Conservation (phyloP, 176 grass and related monocot genomes). For the Zoysia pacifica region DNA sequence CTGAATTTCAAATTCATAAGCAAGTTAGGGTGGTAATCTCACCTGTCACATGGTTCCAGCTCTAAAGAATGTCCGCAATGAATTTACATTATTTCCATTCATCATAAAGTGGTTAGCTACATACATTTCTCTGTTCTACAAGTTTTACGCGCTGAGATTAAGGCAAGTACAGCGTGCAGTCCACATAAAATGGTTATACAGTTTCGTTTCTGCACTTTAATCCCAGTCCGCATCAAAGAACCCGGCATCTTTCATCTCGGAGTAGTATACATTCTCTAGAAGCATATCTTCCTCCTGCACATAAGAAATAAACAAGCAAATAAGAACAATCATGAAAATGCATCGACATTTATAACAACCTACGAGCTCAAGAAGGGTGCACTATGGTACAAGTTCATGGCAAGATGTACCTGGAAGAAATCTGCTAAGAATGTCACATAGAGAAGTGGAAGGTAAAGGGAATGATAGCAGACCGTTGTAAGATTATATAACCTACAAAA, state of each 20-base stretch:
- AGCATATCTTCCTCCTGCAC: slow-evolving; percentile 94
- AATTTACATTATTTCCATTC: slow-evolving; percentile 57
- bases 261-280: slow-evolving; percentile 96
- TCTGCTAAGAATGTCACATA: slow-evolving; percentile 94
- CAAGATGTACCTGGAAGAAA: slow-evolving; percentile 84
- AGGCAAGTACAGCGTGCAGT: slow-evolving; percentile 23
- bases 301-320: slow-evolving; percentile 19
- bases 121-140: slow-evolving; percentile 43
- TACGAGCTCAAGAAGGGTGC: background rate
- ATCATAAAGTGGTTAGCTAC: slow-evolving; percentile 36
- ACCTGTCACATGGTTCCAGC: background rate
- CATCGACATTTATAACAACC: background rate
- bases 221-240: slow-evolving; percentile 99
- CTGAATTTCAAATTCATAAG: background rate
- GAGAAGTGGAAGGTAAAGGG: slow-evolving; percentile 93
- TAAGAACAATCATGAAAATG: slow-evolving; percentile 15
- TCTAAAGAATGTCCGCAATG: slow-evolving; percentile 5
- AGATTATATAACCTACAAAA: slow-evolving; percentile 84
- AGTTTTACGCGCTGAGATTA: slow-evolving; percentile 8
- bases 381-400: slow-evolving; percentile 9
- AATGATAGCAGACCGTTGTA: slow-evolving; percentile 80
- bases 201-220: slow-evolving; percentile 35
- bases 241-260: slow-evolving; percentile 98
- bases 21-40: background rate
- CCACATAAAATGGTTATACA: slow-evolving; percentile 41